Percentiles rank a stretch among this genome's conserved stretches.
These are phyloP conservation scores for Chalaropsis thielavioides DNA, from an alignment of 2,329 filamentous ascomycete species.

Conservation along the genomic window DNA sequence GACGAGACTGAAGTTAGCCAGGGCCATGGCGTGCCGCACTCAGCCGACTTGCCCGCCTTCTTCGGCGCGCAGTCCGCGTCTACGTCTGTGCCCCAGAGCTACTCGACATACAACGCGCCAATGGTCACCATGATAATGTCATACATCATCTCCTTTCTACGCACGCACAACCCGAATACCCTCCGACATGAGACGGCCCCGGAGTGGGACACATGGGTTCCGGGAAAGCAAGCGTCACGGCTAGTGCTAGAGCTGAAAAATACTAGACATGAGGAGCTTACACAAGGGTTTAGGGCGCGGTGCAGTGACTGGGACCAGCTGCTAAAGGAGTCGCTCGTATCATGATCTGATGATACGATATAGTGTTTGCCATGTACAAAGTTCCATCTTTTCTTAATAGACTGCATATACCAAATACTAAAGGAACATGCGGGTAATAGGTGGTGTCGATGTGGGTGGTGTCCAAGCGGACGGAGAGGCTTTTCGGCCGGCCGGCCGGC, in stretches of 20 bases:
- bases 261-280: conserved; percentile 28
- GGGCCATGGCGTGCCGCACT: conserved; percentile 36
- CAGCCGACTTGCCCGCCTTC: conserved; percentile 34
- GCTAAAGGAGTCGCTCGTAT: background rate
- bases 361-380: background rate
- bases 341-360: background rate
- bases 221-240: conserved; percentile 20
- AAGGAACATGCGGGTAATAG: background rate
- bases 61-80: conserved; percentile 29
- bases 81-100: conserved; percentile 25
- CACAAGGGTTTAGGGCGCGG: background rate
- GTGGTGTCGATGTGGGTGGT: background rate
- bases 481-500: too few species aligned
- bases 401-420: background rate
- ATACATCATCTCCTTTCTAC: conserved; percentile 38
- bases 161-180: conserved; percentile 31
- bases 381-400: background rate
- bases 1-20: conserved; percentile 25
- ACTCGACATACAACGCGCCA: conserved; percentile 31
- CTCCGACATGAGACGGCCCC: conserved; percentile 26
- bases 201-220: conserved; percentile 30
- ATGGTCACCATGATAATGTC: conserved; percentile 34
- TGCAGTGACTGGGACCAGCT: conserved; percentile 1
- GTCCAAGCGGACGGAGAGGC: too few species aligned
- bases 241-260: conserved; percentile 28